phyloP scores from a whole-genome alignment of 176 grass and related monocot genomes.

The Areca catechu region DNA sequence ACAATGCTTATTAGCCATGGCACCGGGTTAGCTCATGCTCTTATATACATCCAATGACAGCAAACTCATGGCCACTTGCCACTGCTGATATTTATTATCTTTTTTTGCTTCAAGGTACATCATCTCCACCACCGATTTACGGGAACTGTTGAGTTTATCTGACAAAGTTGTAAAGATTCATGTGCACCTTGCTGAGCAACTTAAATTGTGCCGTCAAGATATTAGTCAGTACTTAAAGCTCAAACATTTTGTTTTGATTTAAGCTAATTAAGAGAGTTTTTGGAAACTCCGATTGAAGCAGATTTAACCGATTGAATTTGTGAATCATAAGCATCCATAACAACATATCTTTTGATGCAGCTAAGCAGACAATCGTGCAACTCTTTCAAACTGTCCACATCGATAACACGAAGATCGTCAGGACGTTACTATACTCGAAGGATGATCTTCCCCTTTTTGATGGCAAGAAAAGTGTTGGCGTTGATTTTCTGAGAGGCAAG shows the following conservation, averaged over 20 bases:
- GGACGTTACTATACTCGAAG: slow-evolving; percentile 25
- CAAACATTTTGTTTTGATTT: no score
- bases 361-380: slow-evolving; percentile 17
- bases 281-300: no score
- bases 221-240: slow-evolving; percentile 16
- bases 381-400: slow-evolving; percentile 30
- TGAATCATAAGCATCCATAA: no score
- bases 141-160: slow-evolving; percentile 38
- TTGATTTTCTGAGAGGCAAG: slow-evolving; percentile 30
- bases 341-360: neutral
- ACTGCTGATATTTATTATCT: neutral
- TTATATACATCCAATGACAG: no score
- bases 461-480: slow-evolving; percentile 16
- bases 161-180: slow-evolving; percentile 34
- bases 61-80: no score
- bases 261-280: no score
- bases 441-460: slow-evolving; percentile 29
- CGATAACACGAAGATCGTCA: slow-evolving; percentile 38
- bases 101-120: slow-evolving; percentile 20
- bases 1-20: slow-evolving; percentile 18
- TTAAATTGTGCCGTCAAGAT: slow-evolving; percentile 12
- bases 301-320: no score
- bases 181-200: slow-evolving; percentile 32
- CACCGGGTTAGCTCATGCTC: slow-evolving; percentile 20
- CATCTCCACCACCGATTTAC: slow-evolving; percentile 26